Evolutionary conservation across 2,329 filamentous ascomycete genomes (phyloP).

Genomic region (Pseudogymnoascus sp.): DNA sequence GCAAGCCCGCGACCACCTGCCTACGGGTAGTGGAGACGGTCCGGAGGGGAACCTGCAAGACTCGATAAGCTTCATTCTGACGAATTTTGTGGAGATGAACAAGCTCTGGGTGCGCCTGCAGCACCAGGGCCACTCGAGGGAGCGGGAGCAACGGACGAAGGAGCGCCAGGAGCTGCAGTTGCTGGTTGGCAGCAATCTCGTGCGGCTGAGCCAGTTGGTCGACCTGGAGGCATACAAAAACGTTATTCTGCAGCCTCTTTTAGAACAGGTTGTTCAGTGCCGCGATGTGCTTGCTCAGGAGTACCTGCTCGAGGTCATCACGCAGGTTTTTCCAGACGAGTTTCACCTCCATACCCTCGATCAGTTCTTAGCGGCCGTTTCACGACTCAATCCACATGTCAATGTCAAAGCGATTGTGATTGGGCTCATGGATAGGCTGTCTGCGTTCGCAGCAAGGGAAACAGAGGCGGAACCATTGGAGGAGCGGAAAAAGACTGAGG

Average conservation of each 20-base stretch:
- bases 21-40: constrained; percentile 72
- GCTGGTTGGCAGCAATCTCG: constrained; percentile 91
- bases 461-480: constrained; percentile 61
- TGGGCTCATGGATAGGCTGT: constrained; percentile 91
- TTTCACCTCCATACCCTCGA: constrained; percentile 96
- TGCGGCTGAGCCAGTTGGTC: constrained; percentile 87
- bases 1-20: constrained; percentile 83
- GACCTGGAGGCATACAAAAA: constrained; percentile 92
- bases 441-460: constrained; percentile 88
- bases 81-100: constrained; percentile 99
- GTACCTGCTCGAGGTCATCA: constrained; percentile 95
- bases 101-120: constrained; percentile 97
- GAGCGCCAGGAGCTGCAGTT: constrained; percentile 93
- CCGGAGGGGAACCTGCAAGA: constrained; percentile 94
- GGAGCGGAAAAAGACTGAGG: constrained; percentile 67
- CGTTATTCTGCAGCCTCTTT: constrained; percentile 73
- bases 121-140: constrained; percentile 92
- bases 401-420: constrained; percentile 98
- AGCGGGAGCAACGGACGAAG: constrained; percentile 85
- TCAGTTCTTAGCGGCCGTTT: constrained; percentile 86
- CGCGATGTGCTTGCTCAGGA: constrained; percentile 94
- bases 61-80: constrained; percentile 95
- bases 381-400: constrained; percentile 87
- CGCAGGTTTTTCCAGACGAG: constrained; percentile 96
- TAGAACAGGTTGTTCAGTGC: constrained; percentile 97